Evolutionary conservation across 257 asterid genomes (phyloP).

Genomic region (Capsicum baccatum): DNA sequence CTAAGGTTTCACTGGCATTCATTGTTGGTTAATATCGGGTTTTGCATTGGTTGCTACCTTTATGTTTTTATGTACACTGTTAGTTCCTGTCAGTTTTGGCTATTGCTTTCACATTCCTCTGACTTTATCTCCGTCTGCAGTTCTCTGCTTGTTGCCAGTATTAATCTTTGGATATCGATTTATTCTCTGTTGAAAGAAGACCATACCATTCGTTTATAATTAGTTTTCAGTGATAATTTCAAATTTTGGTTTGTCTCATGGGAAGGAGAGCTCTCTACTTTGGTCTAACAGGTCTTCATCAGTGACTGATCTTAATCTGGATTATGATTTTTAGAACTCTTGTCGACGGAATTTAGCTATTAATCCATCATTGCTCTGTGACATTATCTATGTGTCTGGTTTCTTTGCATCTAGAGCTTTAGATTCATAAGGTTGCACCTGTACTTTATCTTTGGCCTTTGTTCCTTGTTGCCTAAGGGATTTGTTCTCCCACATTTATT

Average conservation of each 20-base stretch:
- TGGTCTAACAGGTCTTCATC: not conserved
- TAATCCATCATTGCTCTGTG: not conserved
- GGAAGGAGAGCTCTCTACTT: not conserved
- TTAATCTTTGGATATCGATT: not conserved
- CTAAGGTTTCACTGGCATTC: not conserved
- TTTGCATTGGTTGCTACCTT: slow-evolving; percentile 18
- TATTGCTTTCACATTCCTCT: not conserved
- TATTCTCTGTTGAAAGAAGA: not conserved
- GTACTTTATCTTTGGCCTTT: not conserved
- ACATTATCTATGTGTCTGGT: not conserved
- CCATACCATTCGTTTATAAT: not conserved
- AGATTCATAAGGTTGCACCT: not conserved
- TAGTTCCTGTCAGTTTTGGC: not conserved
- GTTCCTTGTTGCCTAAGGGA: not conserved
- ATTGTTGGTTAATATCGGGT: not conserved
- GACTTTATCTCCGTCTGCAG: not conserved
- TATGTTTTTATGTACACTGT: not conserved
- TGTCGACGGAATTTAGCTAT: not conserved
- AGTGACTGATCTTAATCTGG: not conserved
- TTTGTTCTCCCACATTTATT: not conserved
- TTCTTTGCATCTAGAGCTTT: not conserved
- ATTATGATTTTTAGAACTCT: not conserved
- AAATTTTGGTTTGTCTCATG: not conserved
- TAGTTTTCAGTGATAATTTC: not conserved
- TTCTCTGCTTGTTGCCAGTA: not conserved